A percentile compares a stretch with the other conserved stretches of the same genome.
phyloP scores from a whole-genome alignment of 2,329 filamentous ascomycete species.

The Talaromyces sp. region DNA sequence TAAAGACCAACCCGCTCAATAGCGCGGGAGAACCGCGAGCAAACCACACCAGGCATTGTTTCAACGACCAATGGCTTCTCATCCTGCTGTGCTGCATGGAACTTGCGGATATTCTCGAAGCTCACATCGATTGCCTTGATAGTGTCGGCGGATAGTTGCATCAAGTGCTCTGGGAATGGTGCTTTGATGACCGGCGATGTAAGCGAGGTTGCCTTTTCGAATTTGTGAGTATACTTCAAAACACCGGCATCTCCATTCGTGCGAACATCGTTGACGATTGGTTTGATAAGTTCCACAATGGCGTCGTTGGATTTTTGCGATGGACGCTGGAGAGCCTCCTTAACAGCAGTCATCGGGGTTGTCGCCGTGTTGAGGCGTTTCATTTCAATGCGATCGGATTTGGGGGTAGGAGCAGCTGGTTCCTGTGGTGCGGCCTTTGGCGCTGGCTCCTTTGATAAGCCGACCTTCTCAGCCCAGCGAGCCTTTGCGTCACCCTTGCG shows the following conservation, averaged over 20 bases:
- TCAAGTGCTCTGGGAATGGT: constrained; percentile 78
- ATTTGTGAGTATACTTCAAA: constrained; percentile 92
- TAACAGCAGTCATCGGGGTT: constrained; percentile 60
- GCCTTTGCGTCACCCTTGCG: constrained; percentile 91
- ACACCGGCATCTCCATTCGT: constrained; percentile 80
- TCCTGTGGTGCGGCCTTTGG: constrained; percentile 42
- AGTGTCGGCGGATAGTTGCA: constrained; percentile 79
- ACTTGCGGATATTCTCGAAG: constrained; percentile 89
- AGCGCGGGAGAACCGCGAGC: constrained; percentile 84
- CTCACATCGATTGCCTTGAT: constrained; percentile 89
- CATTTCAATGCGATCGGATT: constrained; percentile 71
- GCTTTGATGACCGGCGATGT: constrained; percentile 84
- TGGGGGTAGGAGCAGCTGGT: constrained; percentile 45
- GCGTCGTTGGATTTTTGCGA: constrained; percentile 93
- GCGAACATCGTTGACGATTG: constrained; percentile 85
- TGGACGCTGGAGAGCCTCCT: constrained; percentile 74
- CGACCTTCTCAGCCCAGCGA: constrained; percentile 81
- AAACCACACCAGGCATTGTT: constrained; percentile 96
- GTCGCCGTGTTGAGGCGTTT: constrained; percentile 66
- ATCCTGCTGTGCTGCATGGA: constrained; percentile 88
- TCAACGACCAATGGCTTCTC: constrained; percentile 78
- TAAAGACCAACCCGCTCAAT: constrained; percentile 97
- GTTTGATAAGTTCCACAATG: constrained; percentile 83
- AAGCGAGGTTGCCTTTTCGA: constrained; percentile 89
- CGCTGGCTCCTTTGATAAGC: constrained; percentile 43